Evolutionary conservation across 1,139 yeast species (phyloP), one percentile per base, ranked within the genome.

Genomic region (Geotrichum phurueaensis): DNA sequence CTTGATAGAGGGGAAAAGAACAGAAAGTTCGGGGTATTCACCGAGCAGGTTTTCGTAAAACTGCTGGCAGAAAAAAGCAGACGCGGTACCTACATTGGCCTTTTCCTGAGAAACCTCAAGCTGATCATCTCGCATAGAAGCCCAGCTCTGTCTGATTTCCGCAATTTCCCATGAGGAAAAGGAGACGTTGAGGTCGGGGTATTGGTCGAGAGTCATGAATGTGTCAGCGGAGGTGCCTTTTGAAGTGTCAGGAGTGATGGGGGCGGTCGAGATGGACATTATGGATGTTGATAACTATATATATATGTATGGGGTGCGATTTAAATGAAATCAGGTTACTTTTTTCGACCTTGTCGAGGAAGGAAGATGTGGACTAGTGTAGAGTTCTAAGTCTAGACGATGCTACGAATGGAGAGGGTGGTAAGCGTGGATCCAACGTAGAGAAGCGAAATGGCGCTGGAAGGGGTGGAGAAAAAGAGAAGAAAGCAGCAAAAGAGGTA

Each of bases 1-100:
- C 65, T 81, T 81, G 64, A 85, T 81, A 18, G 85, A 81, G 0
- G 91, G 90, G 70, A 84, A 85, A 68, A 83, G 71, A 51, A 75
- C 76, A 65, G 84, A 86, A 62, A 86, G 75, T 36, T 74, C 73
- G 0, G 85, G 80, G 65, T 81, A 82, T 79, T 81, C 81, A 5
- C 78, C 72, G 51, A 86, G 73, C 62, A 85, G 71, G 70, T 85
- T 86, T 57, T 81, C 78, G 72, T 85, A 86, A 66, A 84, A 79
- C 71, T 84, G 89, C 62, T 84, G 80, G 62, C 73, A 70, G 59
- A 71, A 71, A 53, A 71, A 70, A 20, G 74, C 71, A 31, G 68
- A 64, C 36, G 68, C 65, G 31, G 71, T 68, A n/a, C 70, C 70
- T 10, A 68, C 70, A 29, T 63, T 60, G 20, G 70, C 68, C 62